Base-by-base conservation (phyloP, 2,329 filamentous ascomycete species). In the Stagonosporopsis vannaccii region DNA sequence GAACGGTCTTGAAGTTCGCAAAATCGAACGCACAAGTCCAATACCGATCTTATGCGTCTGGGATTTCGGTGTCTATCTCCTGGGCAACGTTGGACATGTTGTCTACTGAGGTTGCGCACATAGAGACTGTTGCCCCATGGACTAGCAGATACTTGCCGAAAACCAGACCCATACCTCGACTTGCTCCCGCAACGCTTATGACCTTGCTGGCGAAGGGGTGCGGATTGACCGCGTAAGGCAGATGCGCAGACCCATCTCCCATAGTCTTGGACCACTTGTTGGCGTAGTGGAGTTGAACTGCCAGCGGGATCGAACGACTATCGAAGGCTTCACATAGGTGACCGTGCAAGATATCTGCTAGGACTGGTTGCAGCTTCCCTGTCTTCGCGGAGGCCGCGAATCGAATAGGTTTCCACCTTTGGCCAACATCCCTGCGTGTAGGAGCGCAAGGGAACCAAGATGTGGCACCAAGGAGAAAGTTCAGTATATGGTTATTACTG, bases 111-210 rank as follows among this genome's bases (percentile, higher is more conserved):
- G 52, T 63, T 15, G 59, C 56, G 47, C 58, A 59, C 49, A 57
- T 56, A 9, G 59, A 63, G 1, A 63, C 46, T 9, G 49, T 58
- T 12, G 58, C 58, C 6, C 56, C 56, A 2, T 56, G 39, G 4
- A 54, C 50, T 3, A 63, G 47, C 23, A 61, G 40, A 33, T 58
- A 60, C n/a, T n/a, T n/a, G n/a, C n/a, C n/a, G n/a, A n/a, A n/a
- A n/a, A n/a, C n/a, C 12, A 61, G 47, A 4, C 59, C 61, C 6
- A 53, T 37, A 20, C 53, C 56, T 42, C 57, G 47, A 47, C 54
- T 64, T 15, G 57, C 57, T 13, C 61, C 54, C 17, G 61, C 60
- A 20, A 62, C 25, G n/a, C 54, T 40, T 32, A 58, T 60, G 15
- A 63, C 58, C 36, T 61, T 58, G 25, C 55, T 52, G 15, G 51